Base-by-base conservation (phyloP, 768 basidiomycete species). In the Naganishia kalamii region DNA sequence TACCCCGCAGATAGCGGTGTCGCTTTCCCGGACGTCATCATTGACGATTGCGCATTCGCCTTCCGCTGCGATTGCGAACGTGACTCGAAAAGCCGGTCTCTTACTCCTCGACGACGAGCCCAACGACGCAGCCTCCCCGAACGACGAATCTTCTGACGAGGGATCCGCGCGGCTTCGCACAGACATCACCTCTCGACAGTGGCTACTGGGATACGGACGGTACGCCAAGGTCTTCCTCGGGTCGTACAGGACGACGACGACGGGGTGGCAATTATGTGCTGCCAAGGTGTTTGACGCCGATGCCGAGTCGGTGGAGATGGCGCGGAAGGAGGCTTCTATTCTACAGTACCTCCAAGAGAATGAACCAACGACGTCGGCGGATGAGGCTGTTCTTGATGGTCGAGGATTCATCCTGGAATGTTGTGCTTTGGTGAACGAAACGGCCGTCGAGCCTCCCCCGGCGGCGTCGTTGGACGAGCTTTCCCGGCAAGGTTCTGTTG, bases 271-370 rank as follows among this genome's bases (percentile, higher is more conserved):
- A 23, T 62, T 80, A 4, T 81, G 80, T 61, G 80, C 80, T 0
- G 79, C 75, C n/a, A 81, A 81, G 70, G 68, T 76, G 13, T 62
- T 79, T 27, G 69, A 72, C 3, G 69, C 74, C 0, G 80, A 80
- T 63, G 70, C 72, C 27, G 79, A 80, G 60, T 73, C 73, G 11
- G 77, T 80, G 60, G 70, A 74, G 7, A 72, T 79, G 65, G 79
- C 79, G 0, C 60, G 79, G 19, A 71, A 75, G 60, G 80, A 80
- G 66, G 79, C 78, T 1, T 54, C 29, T 2, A 41, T 27, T 19
- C 35, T 57, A 3, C 33, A 23, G 35, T 57, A 57, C 35, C 35
- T 57, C 11, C 54, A 57, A 12, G n/a, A 40, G 35, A 27, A 57
- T 19, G 7, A 30, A 19, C 27, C 32, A 23, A 1, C 10, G 32